These are phyloP conservation scores for Phytophthora lateralis DNA, from an alignment of 352 stramenopile species.

Conservation along the genomic window DNA sequence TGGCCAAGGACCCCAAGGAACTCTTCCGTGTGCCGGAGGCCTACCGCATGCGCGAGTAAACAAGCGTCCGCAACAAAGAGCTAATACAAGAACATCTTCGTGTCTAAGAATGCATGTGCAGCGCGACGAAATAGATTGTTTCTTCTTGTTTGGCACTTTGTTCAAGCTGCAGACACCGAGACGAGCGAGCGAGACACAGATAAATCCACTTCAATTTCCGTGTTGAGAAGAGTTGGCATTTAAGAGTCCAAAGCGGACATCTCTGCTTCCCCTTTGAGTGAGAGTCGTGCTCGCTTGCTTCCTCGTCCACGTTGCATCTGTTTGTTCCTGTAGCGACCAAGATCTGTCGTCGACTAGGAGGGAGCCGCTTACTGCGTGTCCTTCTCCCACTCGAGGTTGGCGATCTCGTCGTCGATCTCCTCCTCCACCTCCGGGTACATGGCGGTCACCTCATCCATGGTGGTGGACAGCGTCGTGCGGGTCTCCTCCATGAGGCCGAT, in stretches of 20 bases:
- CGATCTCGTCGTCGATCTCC: conserved; percentile 90
- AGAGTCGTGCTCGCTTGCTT: not conserved
- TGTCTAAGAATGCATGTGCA: not conserved
- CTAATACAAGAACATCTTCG: conserved; percentile 15
- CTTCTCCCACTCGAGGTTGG: conserved; percentile 91
- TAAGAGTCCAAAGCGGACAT: conserved; percentile 17
- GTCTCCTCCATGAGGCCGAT: conserved; percentile 86
- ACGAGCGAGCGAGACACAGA: conserved; percentile 11
- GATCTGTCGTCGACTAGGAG: conserved; percentile 3
- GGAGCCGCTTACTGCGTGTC: conserved; percentile 71
- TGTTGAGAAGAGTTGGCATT: conserved; percentile 40
- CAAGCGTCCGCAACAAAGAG: not conserved
- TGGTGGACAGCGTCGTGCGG: conserved; percentile 82
- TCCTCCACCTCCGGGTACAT: conserved; percentile 88
- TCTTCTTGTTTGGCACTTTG: conserved; percentile 32
- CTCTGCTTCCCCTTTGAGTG: conserved; percentile 3
- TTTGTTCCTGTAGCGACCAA: conserved; percentile 14
- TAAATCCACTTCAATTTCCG: conserved; percentile 38
- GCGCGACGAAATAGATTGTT: conserved; percentile 25
- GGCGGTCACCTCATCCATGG: conserved; percentile 83
- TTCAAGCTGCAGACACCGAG: conserved; percentile 16
- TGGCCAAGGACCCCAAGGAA: conserved; percentile 64
- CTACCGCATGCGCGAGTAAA: conserved; percentile 70
- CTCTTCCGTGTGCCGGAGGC: conserved; percentile 84
- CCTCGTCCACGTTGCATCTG: conserved; percentile 18